phyloP scores from a whole-genome alignment of 495 filamentous ascomycete genomes.

The Penicillium bovifimosum region DNA sequence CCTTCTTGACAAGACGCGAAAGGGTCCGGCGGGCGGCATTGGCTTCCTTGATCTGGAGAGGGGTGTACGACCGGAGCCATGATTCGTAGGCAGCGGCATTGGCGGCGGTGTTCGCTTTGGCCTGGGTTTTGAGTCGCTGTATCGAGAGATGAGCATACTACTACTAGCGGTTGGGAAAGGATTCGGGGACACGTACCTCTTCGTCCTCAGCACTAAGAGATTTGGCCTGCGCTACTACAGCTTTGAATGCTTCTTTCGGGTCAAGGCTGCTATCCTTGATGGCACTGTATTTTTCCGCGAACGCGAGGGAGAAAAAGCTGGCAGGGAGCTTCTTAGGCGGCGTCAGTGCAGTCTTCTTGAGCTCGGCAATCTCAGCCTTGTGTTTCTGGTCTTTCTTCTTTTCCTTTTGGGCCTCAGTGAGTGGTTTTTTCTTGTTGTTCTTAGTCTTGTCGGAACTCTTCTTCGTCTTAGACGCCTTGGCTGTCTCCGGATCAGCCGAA shows the following conservation, averaged over 20 bases:
- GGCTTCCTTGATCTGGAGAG: slow-evolving; percentile 52
- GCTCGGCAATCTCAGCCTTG: slow-evolving; percentile 19
- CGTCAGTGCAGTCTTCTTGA: slow-evolving; percentile 31
- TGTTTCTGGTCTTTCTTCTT: slow-evolving; percentile 14
- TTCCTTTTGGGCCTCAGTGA: slow-evolving; percentile 31
- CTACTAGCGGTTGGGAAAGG: background rate
- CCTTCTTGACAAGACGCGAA: slow-evolving; percentile 18
- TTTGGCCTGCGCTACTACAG: slow-evolving; percentile 17
- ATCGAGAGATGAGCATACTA: slow-evolving; percentile 11
- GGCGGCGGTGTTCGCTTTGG: slow-evolving; percentile 40
- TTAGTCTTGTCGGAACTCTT: slow-evolving; percentile 17
- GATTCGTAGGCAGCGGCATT: slow-evolving; percentile 42
- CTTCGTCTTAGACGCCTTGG: slow-evolving; percentile 6
- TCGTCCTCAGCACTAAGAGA: slow-evolving; percentile 16
- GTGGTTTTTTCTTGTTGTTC: slow-evolving; percentile 9
- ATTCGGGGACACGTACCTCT: slow-evolving; percentile 28
- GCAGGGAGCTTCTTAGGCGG: slow-evolving; percentile 26
- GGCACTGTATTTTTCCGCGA: slow-evolving; percentile 16
- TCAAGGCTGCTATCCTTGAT: background rate
- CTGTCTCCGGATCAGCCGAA: slow-evolving; percentile 15
- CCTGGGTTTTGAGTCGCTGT: slow-evolving; percentile 47
- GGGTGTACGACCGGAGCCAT: slow-evolving; percentile 57
- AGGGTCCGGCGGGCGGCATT: slow-evolving; percentile 57
- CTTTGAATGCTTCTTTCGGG: slow-evolving; percentile 11
- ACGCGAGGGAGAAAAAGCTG: slow-evolving; percentile 19